phyloP scores from a whole-genome alignment of 805 yeast species.

The Candida lessepsii region DNA sequence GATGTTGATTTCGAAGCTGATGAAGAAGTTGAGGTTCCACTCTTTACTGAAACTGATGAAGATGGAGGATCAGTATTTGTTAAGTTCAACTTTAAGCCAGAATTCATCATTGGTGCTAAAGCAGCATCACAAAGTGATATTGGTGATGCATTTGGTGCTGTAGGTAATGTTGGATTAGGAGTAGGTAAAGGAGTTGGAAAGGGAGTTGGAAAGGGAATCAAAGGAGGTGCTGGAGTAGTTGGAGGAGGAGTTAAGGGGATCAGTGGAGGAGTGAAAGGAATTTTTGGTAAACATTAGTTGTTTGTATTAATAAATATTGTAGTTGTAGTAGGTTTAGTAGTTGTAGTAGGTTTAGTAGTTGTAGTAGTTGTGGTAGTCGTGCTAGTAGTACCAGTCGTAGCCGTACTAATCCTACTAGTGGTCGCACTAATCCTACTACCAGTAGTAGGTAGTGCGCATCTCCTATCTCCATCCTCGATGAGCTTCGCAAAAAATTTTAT shows the following conservation, averaged over 20 bases:
- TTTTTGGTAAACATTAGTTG: conserved; percentile 24
- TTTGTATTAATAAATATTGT: no score
- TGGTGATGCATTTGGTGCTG: conserved; percentile 44
- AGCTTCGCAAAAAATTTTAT: conserved; percentile 2
- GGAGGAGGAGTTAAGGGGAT: conserved; percentile 21
- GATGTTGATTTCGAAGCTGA: conserved; percentile 41
- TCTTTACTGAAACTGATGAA: conserved; percentile 47
- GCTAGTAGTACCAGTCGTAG: no score
- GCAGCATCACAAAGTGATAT: conserved; percentile 17
- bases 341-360: no score
- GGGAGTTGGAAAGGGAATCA: conserved; percentile 33
- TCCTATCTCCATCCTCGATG: neutral
- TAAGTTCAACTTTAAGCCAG: conserved; percentile 65
- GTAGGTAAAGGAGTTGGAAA: conserved; percentile 45
- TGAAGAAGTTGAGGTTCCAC: conserved; percentile 51
- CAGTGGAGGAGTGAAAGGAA: conserved; percentile 39
- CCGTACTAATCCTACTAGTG: no score
- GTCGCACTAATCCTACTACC: no score
- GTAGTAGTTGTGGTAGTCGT: no score
- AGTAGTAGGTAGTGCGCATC: neutral
- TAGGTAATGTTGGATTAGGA: conserved; percentile 41
- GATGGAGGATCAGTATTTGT: conserved; percentile 67
- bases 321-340: no score
- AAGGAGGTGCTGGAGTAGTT: conserved; percentile 28
- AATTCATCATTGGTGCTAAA: conserved; percentile 54